These are phyloP conservation scores for Aspergillus hortae DNA, from an alignment of 2,329 filamentous ascomycete genomes.

Conservation along the genomic window DNA sequence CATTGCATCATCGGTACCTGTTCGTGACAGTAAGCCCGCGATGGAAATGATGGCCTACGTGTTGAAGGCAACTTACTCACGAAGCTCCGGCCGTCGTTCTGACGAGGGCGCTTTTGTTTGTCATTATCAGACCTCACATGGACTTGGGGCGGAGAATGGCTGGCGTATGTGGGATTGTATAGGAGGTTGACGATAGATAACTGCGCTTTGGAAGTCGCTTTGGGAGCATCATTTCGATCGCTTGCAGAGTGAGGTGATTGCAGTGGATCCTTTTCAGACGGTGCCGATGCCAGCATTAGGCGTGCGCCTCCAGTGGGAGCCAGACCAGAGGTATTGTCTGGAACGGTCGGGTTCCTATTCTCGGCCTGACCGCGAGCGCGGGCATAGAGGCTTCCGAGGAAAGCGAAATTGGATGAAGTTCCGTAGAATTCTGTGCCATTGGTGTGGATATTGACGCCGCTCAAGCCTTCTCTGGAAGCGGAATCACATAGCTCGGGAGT, in stretches of 20 bases:
- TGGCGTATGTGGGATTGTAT: conserved; percentile 16
- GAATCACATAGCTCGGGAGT: conserved; percentile 16
- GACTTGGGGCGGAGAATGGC: conserved; percentile 7
- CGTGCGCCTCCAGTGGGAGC: neutral
- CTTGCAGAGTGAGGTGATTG: neutral
- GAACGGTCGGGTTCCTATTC: neutral
- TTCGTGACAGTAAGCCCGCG: too few species aligned
- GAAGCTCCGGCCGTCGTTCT: neutral
- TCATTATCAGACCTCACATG: neutral
- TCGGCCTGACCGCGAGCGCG: conserved; percentile 17
- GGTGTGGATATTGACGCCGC: conserved; percentile 24
- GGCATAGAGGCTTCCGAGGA: conserved; percentile 20
- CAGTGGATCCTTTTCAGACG: neutral
- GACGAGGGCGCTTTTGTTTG: neutral
- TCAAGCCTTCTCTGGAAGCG: conserved; percentile 20
- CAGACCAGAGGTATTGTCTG: neutral
- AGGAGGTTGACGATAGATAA: conserved; percentile 20
- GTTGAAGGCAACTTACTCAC: conserved; percentile 1
- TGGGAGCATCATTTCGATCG: neutral
- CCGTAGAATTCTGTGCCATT: conserved; percentile 28
- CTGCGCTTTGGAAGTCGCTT: conserved; percentile 9
- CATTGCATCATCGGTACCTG: conserved; percentile 7
- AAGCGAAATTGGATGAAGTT: conserved; percentile 25
- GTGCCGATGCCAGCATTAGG: neutral
- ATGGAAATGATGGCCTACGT: neutral